A percentile compares a stretch with the other conserved stretches of the same genome.
Conservation (phyloP, 495 filamentous ascomycete genomes). For the Lichina pygmaea region DNA sequence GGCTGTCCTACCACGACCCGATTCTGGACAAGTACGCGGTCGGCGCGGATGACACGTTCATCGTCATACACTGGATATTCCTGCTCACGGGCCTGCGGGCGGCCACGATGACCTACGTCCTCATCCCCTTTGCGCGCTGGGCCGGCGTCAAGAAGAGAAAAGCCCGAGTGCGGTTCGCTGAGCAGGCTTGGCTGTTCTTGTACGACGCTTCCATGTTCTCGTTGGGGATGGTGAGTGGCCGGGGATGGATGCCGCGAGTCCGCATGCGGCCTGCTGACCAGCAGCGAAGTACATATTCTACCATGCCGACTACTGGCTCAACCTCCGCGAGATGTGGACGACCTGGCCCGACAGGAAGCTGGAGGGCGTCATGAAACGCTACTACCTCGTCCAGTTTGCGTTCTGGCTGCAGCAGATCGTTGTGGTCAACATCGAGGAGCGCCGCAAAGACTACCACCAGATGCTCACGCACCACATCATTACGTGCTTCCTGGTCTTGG, state of each 20-base stretch:
- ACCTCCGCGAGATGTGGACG: conserved; percentile 55
- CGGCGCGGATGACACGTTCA: conserved; percentile 54
- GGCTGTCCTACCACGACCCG: conserved; percentile 56
- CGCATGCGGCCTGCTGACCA: conserved; percentile 6
- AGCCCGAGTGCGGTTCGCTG: conserved; percentile 53
- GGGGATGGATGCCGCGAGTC: not conserved
- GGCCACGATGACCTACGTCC: conserved; percentile 61
- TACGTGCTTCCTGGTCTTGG: conserved; percentile 52
- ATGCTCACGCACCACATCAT: conserved; percentile 92
- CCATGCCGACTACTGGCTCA: conserved; percentile 50
- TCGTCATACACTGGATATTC: conserved; percentile 56
- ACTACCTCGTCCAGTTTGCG: conserved; percentile 70
- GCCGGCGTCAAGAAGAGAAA: conserved; percentile 47
- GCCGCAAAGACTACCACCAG: conserved; percentile 80
- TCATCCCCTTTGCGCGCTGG: conserved; percentile 43
- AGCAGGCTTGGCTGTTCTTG: conserved; percentile 72
- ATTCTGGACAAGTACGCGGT: conserved; percentile 36
- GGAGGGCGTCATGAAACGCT: conserved; percentile 53
- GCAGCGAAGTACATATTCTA: conserved; percentile 46
- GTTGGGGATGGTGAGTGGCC: conserved; percentile 49
- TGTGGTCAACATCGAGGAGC: conserved; percentile 80
- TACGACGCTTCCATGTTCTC: conserved; percentile 62
- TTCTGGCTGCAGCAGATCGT: conserved; percentile 91
- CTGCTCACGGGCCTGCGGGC: conserved; percentile 68
- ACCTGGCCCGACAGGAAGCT: conserved; percentile 57